These are phyloP conservation scores for Colletotrichum filicis DNA, from an alignment of 2,329 filamentous ascomycete species.

Conservation along the genomic window DNA sequence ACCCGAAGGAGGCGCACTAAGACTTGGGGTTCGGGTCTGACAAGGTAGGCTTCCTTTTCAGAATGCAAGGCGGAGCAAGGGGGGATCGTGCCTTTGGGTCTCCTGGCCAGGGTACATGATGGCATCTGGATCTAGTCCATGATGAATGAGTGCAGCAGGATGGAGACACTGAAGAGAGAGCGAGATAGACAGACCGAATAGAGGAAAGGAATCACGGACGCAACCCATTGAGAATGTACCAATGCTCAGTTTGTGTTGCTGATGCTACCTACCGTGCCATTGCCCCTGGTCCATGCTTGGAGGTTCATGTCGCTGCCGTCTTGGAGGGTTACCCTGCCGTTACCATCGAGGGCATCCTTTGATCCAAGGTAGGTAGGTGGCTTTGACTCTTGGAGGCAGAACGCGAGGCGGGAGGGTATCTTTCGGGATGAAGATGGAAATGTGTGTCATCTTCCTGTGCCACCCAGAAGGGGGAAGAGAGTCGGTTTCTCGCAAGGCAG, in stretches of 20 bases:
- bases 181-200: background rate
- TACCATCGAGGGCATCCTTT: background rate
- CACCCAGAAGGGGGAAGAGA: background rate
- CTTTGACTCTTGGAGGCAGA: background rate
- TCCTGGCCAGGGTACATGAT: conserved; percentile 9
- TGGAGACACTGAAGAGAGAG: background rate
- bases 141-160: background rate
- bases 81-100: background rate
- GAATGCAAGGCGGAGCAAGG: conserved; percentile 31
- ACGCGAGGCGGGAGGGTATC: background rate
- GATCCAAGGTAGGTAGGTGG: background rate
- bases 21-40: conserved; percentile 24
- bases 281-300: conserved; percentile 17
- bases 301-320: background rate
- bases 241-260: background rate
- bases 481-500: conserved; percentile 5
- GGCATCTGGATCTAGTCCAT: background rate
- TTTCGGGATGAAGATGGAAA: background rate
- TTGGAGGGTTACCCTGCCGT: conserved; percentile 3
- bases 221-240: background rate
- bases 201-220: background rate
- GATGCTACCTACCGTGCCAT: background rate
- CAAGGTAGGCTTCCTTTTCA: conserved; percentile 32
- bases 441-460: background rate
- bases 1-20: conserved; percentile 28